These are phyloP conservation scores for Clarireedia monteithiana DNA, from an alignment of 2,329 filamentous ascomycete species.

Conservation along the genomic window DNA sequence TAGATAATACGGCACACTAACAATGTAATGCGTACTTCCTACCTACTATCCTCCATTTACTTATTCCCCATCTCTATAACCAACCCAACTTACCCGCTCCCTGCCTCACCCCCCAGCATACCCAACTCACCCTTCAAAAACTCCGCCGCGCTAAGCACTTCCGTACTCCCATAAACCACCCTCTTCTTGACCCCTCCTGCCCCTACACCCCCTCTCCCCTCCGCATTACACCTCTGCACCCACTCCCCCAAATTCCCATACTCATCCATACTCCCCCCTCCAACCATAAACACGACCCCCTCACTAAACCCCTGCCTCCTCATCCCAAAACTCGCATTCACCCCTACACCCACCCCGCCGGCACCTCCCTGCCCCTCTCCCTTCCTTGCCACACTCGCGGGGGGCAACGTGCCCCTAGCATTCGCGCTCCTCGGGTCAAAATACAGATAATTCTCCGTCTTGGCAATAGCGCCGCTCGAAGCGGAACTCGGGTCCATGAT, in stretches of 20 bases:
- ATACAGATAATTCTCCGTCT: conserved; percentile 94
- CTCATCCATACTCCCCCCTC: conserved; percentile 97
- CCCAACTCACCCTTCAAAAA: conserved; percentile 59
- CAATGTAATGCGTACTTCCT: too few relatives aligned
- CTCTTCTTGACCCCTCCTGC: conserved; percentile 62
- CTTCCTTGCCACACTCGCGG: conserved; percentile 55
- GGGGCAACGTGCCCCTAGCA: conserved; percentile 84
- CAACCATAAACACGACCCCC: conserved; percentile 88
- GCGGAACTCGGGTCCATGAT: conserved; percentile 94
- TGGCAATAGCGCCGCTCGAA: conserved; percentile 84
- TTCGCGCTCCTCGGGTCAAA: conserved; percentile 94
- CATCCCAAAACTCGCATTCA: conserved; percentile 82
- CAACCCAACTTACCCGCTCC: background rate
- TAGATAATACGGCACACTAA: too few relatives aligned
- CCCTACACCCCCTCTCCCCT: conserved; percentile 39
- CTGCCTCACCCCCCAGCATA: conserved; percentile 48
- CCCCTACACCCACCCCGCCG: conserved; percentile 46
- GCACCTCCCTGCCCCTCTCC: conserved; percentile 35
- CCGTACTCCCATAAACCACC: conserved; percentile 92
- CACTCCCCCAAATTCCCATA: conserved; percentile 97
- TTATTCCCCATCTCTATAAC: background rate
- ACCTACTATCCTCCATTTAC: too few relatives aligned
- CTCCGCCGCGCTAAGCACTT: conserved; percentile 61
- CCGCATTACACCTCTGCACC: conserved; percentile 57
- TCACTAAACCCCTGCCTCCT: conserved; percentile 82